Percentiles rank a stretch among this genome's conserved stretches.
Evolutionary conservation across 2,329 filamentous ascomycete genomes (phyloP).

Genomic region (Pseudopithomyces maydicus): DNA sequence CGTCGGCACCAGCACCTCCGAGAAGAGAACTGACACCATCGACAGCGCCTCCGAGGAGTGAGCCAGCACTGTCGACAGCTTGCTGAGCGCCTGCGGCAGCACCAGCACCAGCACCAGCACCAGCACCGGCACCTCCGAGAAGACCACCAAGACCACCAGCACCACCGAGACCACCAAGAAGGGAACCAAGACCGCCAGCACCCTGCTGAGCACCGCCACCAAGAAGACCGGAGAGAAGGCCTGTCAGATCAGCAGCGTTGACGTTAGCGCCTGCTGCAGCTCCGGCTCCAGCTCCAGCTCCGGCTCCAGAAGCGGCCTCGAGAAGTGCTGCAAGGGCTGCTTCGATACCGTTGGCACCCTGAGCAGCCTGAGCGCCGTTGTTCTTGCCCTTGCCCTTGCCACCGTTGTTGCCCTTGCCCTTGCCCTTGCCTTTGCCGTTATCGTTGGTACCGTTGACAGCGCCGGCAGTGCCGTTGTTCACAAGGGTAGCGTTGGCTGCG

Average conservation of each 20-base stretch:
- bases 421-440: slow-evolving; percentile 14
- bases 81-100: too few species aligned
- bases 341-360: background rate
- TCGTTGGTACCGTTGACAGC: slow-evolving; percentile 1
- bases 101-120: background rate
- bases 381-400: slow-evolving; percentile 12
- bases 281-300: background rate
- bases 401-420: slow-evolving; percentile 4
- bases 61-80: background rate
- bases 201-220: background rate
- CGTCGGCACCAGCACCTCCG: background rate
- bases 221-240: background rate
- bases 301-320: background rate
- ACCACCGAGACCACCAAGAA: too few species aligned
- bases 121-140: slow-evolving; percentile 3
- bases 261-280: background rate
- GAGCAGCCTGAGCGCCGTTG: background rate
- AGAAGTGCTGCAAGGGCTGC: slow-evolving; percentile 4
- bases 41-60: slow-evolving; percentile 1
- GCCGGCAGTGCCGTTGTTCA: slow-evolving; percentile 4
- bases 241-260: background rate
- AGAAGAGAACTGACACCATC: background rate
- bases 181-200: too few species aligned
- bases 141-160: background rate
- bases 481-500: slow-evolving; percentile 12